A percentile compares a stretch with the other conserved stretches of the same genome.
phyloP scores from a whole-genome alignment of 2,329 filamentous ascomycete genomes.

The Raffaelea albimanens region DNA sequence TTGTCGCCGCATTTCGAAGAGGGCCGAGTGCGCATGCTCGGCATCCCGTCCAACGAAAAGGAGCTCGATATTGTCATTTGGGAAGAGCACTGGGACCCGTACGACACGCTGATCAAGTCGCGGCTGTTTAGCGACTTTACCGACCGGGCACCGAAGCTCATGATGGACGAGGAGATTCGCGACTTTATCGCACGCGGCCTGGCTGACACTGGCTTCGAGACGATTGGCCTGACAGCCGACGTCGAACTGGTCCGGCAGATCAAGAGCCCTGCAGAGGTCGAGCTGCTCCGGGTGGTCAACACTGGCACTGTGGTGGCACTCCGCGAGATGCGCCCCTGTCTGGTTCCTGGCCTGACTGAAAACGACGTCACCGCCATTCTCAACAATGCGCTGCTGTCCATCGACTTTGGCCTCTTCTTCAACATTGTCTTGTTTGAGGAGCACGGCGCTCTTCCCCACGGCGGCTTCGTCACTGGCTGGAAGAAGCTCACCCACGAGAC shows the following conservation, averaged over 20 bases:
- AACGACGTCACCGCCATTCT: constrained; percentile 46
- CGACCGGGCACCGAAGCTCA: constrained; percentile 28
- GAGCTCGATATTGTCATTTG: constrained; percentile 46
- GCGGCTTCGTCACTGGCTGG: constrained; percentile 39
- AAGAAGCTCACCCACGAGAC: constrained; percentile 43
- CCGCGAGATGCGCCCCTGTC: constrained; percentile 43
- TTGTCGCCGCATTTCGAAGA: constrained; percentile 52
- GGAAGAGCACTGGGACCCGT: constrained; percentile 59
- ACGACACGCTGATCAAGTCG: constrained; percentile 39
- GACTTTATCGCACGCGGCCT: constrained; percentile 54
- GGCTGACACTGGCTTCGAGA: constrained; percentile 41
- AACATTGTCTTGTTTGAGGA: constrained; percentile 55
- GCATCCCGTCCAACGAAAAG: constrained; percentile 40
- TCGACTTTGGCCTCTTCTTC: constrained; percentile 50
- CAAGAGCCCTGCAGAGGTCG: constrained; percentile 37
- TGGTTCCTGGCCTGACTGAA: constrained; percentile 48
- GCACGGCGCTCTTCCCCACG: constrained; percentile 43
- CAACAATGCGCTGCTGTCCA: constrained; percentile 42
- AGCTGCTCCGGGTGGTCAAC: constrained; percentile 52
- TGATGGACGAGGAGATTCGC: constrained; percentile 56
- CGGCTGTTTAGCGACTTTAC: constrained; percentile 23
- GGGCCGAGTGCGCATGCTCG: constrained; percentile 46
- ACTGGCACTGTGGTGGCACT: constrained; percentile 35
- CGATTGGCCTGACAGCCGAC: constrained; percentile 41
- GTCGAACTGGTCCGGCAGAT: constrained; percentile 50